Evolutionary conservation across 2,329 filamentous ascomycete species (phyloP).

Genomic region (Diatrype stigma): DNA sequence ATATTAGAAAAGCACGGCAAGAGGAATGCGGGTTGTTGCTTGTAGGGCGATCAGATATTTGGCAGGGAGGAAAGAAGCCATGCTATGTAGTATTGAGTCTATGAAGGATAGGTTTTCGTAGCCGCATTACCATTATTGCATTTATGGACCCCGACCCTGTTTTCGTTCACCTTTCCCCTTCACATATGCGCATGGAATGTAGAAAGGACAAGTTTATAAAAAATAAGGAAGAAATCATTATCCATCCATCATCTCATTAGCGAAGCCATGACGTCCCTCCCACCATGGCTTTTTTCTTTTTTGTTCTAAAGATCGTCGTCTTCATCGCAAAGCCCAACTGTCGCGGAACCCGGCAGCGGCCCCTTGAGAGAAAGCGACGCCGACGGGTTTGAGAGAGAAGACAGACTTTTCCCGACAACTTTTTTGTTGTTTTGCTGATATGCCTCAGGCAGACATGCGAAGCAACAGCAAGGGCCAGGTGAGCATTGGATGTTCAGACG

Average conservation of each 20-base stretch:
- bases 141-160: neutral
- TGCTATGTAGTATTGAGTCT: neutral
- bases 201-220: constrained; percentile 3
- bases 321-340: constrained; percentile 35
- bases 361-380: neutral
- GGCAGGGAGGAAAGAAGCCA: neutral
- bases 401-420: constrained; percentile 45
- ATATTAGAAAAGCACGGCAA: too few species aligned
- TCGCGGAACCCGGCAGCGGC: constrained; percentile 35
- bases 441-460: neutral
- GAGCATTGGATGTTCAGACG: constrained; percentile 1
- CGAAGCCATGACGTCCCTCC: constrained; percentile 56
- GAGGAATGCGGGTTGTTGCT: too few species aligned
- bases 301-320: constrained; percentile 14
- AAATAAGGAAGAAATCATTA: neutral
- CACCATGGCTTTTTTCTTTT: constrained; percentile 41
- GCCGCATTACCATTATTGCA: neutral
- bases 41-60: neutral
- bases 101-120: neutral
- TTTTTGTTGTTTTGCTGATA: constrained; percentile 6
- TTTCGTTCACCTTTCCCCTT: neutral
- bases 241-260: constrained; percentile 3
- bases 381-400: constrained; percentile 48
- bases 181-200: neutral
- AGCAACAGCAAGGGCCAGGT: neutral